Evolutionary conservation across 495 filamentous ascomycete genomes (phyloP).

Genomic region (Pyrenula aspistea): DNA sequence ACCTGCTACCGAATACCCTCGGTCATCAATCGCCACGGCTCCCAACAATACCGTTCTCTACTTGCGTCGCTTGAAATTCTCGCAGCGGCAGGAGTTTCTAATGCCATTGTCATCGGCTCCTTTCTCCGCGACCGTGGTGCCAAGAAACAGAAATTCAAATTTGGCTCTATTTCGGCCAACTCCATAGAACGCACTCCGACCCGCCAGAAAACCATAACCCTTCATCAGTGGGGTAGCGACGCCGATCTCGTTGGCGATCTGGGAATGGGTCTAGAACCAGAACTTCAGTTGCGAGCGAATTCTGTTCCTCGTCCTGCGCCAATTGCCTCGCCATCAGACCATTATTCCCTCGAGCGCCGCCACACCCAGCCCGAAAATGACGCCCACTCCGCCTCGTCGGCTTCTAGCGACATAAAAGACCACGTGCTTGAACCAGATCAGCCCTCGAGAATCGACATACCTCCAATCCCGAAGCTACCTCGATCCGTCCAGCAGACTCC

Average conservation of each 20-base stretch:
- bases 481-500: not conserved
- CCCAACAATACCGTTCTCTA: constrained; percentile 65
- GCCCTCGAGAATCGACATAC: not conserved
- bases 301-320: constrained; percentile 27
- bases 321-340: constrained; percentile 17
- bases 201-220: constrained; percentile 36
- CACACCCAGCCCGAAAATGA: not conserved
- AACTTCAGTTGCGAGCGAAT: constrained; percentile 32
- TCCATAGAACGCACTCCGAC: constrained; percentile 37
- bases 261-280: constrained; percentile 52
- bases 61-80: constrained; percentile 68
- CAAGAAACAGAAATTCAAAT: constrained; percentile 60
- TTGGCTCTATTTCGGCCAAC: constrained; percentile 40
- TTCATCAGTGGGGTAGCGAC: constrained; percentile 68
- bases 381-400: constrained; percentile 3
- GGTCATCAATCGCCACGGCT: constrained; percentile 47
- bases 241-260: constrained; percentile 64
- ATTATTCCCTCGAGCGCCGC: constrained; percentile 7
- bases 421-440: not conserved
- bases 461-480: not conserved
- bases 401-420: not conserved
- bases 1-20: constrained; percentile 67
- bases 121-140: constrained; percentile 69
- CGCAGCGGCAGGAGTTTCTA: constrained; percentile 64
- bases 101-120: constrained; percentile 67